Evolutionary conservation across 78 protist genomes (phyloP).

Genomic region (Dictyostelium brefeldianum): DNA sequence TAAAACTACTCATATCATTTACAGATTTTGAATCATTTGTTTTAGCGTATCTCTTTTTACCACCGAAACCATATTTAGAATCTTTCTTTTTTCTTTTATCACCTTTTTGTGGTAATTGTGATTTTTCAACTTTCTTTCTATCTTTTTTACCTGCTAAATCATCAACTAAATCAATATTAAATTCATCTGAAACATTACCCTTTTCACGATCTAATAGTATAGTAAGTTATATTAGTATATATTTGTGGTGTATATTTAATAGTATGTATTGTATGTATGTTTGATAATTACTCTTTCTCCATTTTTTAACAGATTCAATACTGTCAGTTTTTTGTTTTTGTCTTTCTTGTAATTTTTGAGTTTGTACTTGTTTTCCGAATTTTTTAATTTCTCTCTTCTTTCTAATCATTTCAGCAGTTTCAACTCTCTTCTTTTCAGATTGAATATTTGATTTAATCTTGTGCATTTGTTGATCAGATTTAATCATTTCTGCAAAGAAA

Average conservation of each 20-base stretch:
- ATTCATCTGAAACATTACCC: conserved; percentile 73
- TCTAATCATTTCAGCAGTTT: conserved; percentile 76
- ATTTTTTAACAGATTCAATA: conserved; percentile 83
- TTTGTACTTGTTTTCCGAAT: conserved; percentile 89
- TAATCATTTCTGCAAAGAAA: conserved; percentile 97
- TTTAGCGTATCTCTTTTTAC: conserved; percentile 70
- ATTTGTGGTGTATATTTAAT: not conserved
- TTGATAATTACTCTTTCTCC: conserved; percentile 82
- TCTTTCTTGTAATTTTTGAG: conserved; percentile 78
- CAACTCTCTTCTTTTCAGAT: conserved; percentile 75
- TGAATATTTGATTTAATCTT: conserved; percentile 76
- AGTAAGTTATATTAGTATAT: not conserved
- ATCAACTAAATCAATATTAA: conserved; percentile 45
- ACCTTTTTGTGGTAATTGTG: conserved; percentile 36
- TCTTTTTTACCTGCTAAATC: conserved; percentile 13
- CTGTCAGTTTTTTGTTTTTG: conserved; percentile 83
- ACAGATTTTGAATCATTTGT: conserved; percentile 51
- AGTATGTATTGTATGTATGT: not conserved
- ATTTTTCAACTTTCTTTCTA: conserved; percentile 68
- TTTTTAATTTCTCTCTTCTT: conserved; percentile 87
- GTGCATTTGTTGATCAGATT: conserved; percentile 93
- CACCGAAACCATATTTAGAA: conserved; percentile 84
- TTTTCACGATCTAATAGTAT: conserved; percentile 48
- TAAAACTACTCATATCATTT: conserved; percentile 36
- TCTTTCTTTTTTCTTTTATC: conserved; percentile 64